Evolutionary conservation across 2,329 filamentous ascomycete genomes (phyloP), one percentile per base, ranked within the genome.

Genomic region (Fusarium austroafricanum): DNA sequence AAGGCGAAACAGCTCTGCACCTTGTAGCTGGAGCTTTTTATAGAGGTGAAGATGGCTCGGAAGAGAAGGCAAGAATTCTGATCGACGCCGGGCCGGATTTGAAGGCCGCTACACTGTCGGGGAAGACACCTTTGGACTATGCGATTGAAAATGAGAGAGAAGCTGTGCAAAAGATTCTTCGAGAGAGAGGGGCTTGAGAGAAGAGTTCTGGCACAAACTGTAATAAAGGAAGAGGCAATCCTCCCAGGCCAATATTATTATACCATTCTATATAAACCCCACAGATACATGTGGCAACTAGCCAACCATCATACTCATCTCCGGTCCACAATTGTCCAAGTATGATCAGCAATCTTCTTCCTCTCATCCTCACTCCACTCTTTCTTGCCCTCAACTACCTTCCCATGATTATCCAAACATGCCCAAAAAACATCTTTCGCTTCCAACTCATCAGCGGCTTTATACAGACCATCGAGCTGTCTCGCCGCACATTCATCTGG

Each of bases 371-470:
- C 64, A 2, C 10, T 73, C 73, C 74, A 79, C 5, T 65, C 31
- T 1, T 63, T 46, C 59, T 78, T 79, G 10, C 37, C 17, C 2
- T 14, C 20, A 10, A 78, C 37, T 6, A 62, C 7, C 1, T 50
- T 46, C 0, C 77, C 78, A 50, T 77, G 77, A 2, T 63, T 56
- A 26, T 78, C 71, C 11, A 78, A 73, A 28, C 66, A 72, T 23
- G 70, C 73, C 75, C 75, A 79, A 17, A 67, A 73, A 3, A 53
- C 64, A 0, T 3, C 14, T 1, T 73, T 56, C 33, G 69, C 54
- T 12, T 70, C 62, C 1, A 47, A 60, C 6, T 56, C 51, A 2
- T 54, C 66, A 2, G 68, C 55, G 1, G 31, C 39, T 15, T 71
- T 58, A 10, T 54, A 52, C 0, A 61, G 39, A 0, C 77, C 77